Conservation (phyloP, 352 stramenopile genomes). For the Pythium volutum region DNA sequence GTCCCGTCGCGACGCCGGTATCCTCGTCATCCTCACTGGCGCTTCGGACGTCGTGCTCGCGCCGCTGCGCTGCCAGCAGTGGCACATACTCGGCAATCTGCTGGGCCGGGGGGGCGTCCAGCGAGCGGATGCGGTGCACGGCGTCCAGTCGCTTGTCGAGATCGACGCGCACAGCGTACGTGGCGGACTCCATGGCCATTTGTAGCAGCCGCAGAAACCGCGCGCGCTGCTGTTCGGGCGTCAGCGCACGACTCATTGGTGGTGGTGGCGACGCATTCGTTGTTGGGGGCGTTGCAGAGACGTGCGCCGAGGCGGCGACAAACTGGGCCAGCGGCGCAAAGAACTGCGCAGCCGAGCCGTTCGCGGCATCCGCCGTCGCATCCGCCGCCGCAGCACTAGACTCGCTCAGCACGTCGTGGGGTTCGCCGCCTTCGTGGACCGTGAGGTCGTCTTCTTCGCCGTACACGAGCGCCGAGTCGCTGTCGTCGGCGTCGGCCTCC, state of each 20-base stretch:
- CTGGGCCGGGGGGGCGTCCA: conserved; percentile 45
- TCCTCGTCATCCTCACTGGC: neutral
- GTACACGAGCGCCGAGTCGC: conserved; percentile 45
- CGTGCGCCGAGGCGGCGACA: neutral
- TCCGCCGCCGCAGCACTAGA: neutral
- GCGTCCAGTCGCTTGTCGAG: conserved; percentile 44
- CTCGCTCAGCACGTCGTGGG: conserved; percentile 33
- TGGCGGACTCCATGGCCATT: conserved; percentile 32
- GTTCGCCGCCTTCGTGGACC: conserved; percentile 22
- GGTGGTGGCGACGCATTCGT: neutral
- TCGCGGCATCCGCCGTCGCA: too few species aligned
- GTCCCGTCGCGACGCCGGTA: conserved; percentile 34
- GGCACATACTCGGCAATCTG: conserved; percentile 63
- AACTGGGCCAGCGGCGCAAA: conserved; percentile 20
- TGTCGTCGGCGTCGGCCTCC: conserved; percentile 32
- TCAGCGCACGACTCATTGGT: neutral
- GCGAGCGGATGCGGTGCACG: conserved; percentile 54
- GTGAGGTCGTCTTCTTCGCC: conserved; percentile 41
- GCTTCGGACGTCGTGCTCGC: neutral
- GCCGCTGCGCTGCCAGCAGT: conserved; percentile 37
- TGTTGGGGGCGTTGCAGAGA: neutral
- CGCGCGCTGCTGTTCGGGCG: conserved; percentile 36
- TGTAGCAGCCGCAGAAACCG: conserved; percentile 39
- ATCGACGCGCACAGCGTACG: conserved; percentile 33
- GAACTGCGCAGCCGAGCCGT: conserved; percentile 17